phyloP scores from a whole-genome alignment of 2,329 filamentous ascomycete genomes.

The Pseudogymnoascus sp. region DNA sequence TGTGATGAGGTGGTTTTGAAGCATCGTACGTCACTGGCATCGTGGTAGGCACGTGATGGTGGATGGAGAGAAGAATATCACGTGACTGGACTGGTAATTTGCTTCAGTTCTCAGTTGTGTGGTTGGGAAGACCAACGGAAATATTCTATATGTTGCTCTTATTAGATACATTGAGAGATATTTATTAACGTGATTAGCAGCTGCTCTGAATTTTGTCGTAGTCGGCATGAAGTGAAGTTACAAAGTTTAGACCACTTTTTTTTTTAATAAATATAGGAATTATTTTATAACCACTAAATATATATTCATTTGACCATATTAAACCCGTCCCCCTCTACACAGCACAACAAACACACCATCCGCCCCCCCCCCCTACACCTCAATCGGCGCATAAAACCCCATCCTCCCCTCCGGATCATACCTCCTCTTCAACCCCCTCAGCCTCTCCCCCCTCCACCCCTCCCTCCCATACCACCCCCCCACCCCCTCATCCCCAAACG shows the following conservation, averaged over 20 bases:
- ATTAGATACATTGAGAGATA: too few species aligned
- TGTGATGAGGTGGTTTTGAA: neutral
- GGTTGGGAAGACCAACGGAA: too few species aligned
- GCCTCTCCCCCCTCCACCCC: slow-evolving; percentile 11
- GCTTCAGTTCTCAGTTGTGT: neutral
- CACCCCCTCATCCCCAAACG: slow-evolving; percentile 12
- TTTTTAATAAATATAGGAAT: neutral
- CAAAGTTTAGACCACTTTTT: neutral
- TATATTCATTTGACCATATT: neutral
- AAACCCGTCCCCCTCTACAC: neutral
- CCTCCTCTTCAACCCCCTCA: slow-evolving; percentile 4
- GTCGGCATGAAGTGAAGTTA: neutral
- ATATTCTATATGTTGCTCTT: too few species aligned
- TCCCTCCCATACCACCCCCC: slow-evolving; percentile 14
- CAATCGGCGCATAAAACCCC: slow-evolving; percentile 9
- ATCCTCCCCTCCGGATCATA: slow-evolving; percentile 7
- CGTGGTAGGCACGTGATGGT: too few species aligned
- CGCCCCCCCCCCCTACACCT: neutral
- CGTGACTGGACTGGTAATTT: neutral
- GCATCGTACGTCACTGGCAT: neutral
- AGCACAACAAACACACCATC: neutral
- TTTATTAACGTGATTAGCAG: too few species aligned
- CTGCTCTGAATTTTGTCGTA: neutral
- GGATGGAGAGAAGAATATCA: neutral
- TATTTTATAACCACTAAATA: neutral